Percentiles rank a stretch among this genome's conserved stretches.
Conservation (phyloP, 768 basidiomycete species). For the Lactarius indigo region DNA sequence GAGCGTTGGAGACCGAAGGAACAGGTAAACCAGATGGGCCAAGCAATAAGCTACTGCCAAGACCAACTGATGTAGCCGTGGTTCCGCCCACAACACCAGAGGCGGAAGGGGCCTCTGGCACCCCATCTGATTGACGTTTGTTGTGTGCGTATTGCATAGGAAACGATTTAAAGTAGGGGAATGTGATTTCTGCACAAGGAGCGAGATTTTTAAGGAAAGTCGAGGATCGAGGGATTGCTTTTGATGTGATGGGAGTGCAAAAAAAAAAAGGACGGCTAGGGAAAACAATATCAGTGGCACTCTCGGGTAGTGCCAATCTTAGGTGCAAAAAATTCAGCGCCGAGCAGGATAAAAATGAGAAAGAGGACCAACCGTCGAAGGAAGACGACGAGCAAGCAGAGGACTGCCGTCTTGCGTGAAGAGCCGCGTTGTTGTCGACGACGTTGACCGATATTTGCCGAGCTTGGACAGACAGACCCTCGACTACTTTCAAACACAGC, state of each 20-base stretch:
- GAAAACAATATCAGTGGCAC: background rate
- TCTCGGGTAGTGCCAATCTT: background rate
- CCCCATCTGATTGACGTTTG: constrained; percentile 6
- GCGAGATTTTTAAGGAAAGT: constrained; percentile 12
- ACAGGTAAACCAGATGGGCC: background rate
- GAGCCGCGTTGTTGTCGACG: constrained; percentile 8
- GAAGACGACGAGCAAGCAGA: background rate
- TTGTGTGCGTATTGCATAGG: constrained; percentile 13
- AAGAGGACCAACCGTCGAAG: constrained; percentile 3
- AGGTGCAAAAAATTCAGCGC: background rate
- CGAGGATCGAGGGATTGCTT: background rate
- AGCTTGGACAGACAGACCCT: background rate
- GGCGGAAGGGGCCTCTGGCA: background rate
- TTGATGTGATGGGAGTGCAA: background rate
- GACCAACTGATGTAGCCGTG: background rate
- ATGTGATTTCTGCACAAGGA: constrained; percentile 14
- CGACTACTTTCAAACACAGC: background rate
- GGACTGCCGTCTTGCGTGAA: background rate
- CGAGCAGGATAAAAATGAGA: background rate
- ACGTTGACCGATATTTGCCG: background rate
- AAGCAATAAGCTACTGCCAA: constrained; percentile 10
- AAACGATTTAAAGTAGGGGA: background rate
- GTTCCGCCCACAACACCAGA: constrained; percentile 5
- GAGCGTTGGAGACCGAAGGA: background rate
- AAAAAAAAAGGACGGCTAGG: constrained; percentile 1